phyloP scores from a whole-genome alignment of 176 grass and related monocot species.

The Bolboschoenus planiculmis region DNA sequence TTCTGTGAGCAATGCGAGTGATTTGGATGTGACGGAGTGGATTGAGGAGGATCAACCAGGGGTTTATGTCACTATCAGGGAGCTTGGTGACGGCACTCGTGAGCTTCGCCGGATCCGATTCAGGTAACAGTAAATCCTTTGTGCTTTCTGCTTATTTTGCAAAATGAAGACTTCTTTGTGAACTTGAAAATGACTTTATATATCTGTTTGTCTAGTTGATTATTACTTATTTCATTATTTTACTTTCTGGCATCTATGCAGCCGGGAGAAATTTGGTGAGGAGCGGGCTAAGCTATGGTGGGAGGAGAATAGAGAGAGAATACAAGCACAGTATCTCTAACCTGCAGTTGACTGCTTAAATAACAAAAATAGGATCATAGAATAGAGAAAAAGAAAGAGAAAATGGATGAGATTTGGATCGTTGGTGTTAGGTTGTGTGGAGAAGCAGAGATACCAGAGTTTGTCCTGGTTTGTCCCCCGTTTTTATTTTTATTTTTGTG shows the following conservation, averaged over 20 bases:
- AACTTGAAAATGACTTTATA: neutral
- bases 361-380: constrained; percentile 18
- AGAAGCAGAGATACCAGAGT: constrained; percentile 3
- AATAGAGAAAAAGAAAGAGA: constrained; percentile 22
- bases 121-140: constrained; percentile 31
- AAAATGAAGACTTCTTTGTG: neutral
- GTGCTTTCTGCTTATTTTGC: neutral
- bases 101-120: constrained; percentile 89
- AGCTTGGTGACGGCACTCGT: constrained; percentile 80
- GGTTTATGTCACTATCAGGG: constrained; percentile 93
- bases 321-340: constrained; percentile 80
- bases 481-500: constrained; percentile 8
- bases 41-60: constrained; percentile 89
- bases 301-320: constrained; percentile 87
- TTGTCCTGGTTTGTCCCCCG: neutral
- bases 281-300: constrained; percentile 90
- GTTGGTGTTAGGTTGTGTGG: neutral
- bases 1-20: constrained; percentile 88
- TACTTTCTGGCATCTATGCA: constrained; percentile 1
- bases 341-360: neutral
- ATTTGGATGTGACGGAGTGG: constrained; percentile 66
- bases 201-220: neutral
- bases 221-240: neutral
- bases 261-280: constrained; percentile 91
- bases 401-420: neutral